These are phyloP conservation scores for Pythium phragmiticola DNA, from an alignment of 352 stramenopile genomes.

Conservation along the genomic window DNA sequence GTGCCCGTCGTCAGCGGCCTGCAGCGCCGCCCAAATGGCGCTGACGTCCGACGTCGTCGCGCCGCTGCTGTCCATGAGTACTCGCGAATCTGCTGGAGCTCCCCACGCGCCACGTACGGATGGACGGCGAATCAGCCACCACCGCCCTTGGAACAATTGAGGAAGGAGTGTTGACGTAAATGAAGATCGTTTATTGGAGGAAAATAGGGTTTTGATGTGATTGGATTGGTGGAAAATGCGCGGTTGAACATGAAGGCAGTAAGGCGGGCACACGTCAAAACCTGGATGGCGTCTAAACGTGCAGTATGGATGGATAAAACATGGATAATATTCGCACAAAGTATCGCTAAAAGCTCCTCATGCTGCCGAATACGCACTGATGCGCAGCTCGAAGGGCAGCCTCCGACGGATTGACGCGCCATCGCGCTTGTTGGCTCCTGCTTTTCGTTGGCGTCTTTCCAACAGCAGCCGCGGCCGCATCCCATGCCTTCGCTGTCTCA, in stretches of 20 bases:
- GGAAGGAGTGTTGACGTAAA: background rate
- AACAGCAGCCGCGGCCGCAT: too few relatives aligned
- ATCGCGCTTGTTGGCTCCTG: too few relatives aligned
- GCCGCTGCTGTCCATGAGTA: constrained; percentile 1
- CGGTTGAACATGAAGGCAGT: too few relatives aligned
- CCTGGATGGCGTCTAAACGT: background rate
- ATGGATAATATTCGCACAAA: constrained; percentile 9
- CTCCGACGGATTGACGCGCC: too few relatives aligned
- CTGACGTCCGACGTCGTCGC: constrained; percentile 9
- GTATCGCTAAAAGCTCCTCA: too few relatives aligned
- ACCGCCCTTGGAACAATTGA: too few relatives aligned
- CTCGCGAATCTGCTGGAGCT: background rate
- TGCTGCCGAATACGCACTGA: too few relatives aligned
- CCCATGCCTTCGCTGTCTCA: too few relatives aligned
- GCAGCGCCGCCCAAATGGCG: constrained; percentile 16
- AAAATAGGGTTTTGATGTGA: background rate
- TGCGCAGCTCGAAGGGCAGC: too few relatives aligned
- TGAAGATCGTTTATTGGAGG: constrained; percentile 9
- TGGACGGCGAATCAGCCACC: background rate
- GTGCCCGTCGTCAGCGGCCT: constrained; percentile 11
- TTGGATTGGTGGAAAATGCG: too few relatives aligned
- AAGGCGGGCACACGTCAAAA: too few relatives aligned
- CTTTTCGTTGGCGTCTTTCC: too few relatives aligned
- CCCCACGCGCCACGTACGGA: background rate
- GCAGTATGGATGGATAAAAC: constrained; percentile 9